Evolutionary conservation across 345 rosid species (phyloP).

Genomic region (Noccaea bulbosa): DNA sequence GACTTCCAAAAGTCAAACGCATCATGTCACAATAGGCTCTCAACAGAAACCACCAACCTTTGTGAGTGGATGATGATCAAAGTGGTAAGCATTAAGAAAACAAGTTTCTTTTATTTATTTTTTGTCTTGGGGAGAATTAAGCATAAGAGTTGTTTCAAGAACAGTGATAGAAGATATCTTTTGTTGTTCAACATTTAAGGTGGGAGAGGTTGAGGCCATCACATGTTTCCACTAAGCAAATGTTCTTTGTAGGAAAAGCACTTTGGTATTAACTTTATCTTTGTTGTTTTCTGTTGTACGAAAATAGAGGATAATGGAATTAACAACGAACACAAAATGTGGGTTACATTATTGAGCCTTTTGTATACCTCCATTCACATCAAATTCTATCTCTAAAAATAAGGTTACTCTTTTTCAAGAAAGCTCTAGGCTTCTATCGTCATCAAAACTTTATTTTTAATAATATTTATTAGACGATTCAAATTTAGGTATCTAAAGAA

Average conservation of each 20-base stretch:
- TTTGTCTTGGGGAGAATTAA: slow-evolving; percentile 17
- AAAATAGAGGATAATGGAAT: slow-evolving; percentile 36
- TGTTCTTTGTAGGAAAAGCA: slow-evolving; percentile 43
- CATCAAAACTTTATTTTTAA: slow-evolving; percentile 33
- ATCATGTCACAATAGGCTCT: slow-evolving; percentile 20
- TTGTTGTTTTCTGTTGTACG: slow-evolving; percentile 25
- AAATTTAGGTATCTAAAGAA: slow-evolving; percentile 22
- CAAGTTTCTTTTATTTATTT: background rate
- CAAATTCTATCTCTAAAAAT: slow-evolving; percentile 13
- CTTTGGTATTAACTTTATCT: slow-evolving; percentile 35
- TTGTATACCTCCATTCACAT: slow-evolving; percentile 30
- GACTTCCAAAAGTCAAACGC: slow-evolving; percentile 28
- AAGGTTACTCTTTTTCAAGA: slow-evolving; percentile 21
- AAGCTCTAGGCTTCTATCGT: slow-evolving; percentile 26
- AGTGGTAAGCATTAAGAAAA: slow-evolving; percentile 39
- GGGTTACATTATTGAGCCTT: slow-evolving; percentile 36
- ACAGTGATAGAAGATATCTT: slow-evolving; percentile 37
- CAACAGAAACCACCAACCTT: slow-evolving; percentile 21
- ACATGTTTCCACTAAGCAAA: slow-evolving; percentile 43
- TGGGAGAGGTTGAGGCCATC: slow-evolving; percentile 45
- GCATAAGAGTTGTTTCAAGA: slow-evolving; percentile 31
- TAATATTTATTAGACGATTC: slow-evolving; percentile 19
- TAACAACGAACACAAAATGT: slow-evolving; percentile 40
- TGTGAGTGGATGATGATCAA: slow-evolving; percentile 33
- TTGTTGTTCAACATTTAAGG: slow-evolving; percentile 43